Evolutionary conservation across 1,284 basidiomycete genomes (phyloP).

Genomic region (Thecaphora frezii): DNA sequence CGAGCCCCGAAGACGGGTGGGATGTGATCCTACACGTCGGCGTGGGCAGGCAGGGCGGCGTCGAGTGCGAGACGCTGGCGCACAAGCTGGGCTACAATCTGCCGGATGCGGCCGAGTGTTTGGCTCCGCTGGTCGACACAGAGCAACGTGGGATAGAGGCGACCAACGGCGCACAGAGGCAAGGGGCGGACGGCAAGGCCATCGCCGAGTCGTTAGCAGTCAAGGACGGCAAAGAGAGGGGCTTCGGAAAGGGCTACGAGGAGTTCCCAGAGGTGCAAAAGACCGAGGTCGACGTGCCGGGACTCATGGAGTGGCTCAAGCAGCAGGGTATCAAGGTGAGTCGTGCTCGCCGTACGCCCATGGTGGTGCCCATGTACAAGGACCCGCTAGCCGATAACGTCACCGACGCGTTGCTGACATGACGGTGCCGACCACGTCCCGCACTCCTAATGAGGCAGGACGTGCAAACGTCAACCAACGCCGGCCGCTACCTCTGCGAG

Average conservation of each 20-base stretch:
- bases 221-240: conserved; percentile 7
- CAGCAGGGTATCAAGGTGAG: conserved; percentile 4
- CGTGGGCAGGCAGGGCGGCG: conserved; percentile 14
- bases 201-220: background rate
- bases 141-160: no score
- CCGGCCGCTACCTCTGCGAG: conserved; percentile 38
- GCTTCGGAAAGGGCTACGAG: conserved; percentile 22
- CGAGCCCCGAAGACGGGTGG: conserved; percentile 1
- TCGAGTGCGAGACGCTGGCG: conserved; percentile 30
- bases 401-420: no score
- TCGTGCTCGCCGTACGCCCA: no score
- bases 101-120: conserved; percentile 8
- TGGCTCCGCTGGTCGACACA: conserved; percentile 8
- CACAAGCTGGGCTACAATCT: conserved; percentile 28
- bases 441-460: background rate
- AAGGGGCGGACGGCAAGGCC: no score
- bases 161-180: no score
- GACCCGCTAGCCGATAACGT: no score
- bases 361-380: no score
- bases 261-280: conserved; percentile 9
- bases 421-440: no score
- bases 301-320: conserved; percentile 14
- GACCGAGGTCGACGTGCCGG: conserved; percentile 7
- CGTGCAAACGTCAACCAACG: conserved; percentile 16
- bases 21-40: conserved; percentile 38